Evolutionary conservation across 2,329 filamentous ascomycete genomes (phyloP).

Genomic region (Thyridium curvatum): DNA sequence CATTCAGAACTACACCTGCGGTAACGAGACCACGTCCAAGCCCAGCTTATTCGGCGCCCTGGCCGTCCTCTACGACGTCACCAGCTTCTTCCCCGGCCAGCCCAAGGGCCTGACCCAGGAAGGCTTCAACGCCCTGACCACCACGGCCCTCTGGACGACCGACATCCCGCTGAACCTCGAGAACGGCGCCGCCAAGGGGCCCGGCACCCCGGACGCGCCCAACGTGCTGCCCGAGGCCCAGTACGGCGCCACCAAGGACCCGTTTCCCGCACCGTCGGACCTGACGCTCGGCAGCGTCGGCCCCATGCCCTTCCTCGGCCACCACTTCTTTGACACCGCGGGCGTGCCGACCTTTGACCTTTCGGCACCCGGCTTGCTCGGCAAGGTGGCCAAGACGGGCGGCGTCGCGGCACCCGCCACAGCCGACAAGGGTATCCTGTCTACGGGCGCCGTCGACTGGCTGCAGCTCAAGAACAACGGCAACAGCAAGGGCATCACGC

Average conservation of each 20-base stretch:
- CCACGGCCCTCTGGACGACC: constrained; percentile 30
- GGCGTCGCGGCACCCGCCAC: constrained; percentile 43
- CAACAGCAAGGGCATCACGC: constrained; percentile 21
- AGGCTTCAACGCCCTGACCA: constrained; percentile 33
- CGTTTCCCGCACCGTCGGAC: constrained; percentile 34
- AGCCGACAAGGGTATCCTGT: constrained; percentile 38
- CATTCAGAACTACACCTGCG: constrained; percentile 65
- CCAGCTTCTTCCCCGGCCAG: constrained; percentile 41
- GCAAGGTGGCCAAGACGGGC: constrained; percentile 41
- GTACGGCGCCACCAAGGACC: constrained; percentile 37
- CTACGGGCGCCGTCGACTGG: constrained; percentile 50
- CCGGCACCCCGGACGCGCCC: constrained; percentile 12
- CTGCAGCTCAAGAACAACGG: constrained; percentile 33
- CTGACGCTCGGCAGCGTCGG: constrained; percentile 14
- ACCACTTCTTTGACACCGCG: constrained; percentile 58
- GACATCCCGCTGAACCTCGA: constrained; percentile 42
- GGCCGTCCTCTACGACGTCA: constrained; percentile 54
- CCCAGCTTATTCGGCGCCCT: constrained; percentile 45
- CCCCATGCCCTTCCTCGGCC: constrained; percentile 43
- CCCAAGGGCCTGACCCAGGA: constrained; percentile 27
- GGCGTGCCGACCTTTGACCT: constrained; percentile 56
- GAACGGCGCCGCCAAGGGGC: constrained; percentile 15
- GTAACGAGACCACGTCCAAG: constrained; percentile 18
- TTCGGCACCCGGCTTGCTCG: constrained; percentile 27
- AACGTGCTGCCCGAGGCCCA: constrained; percentile 18